A percentile compares a stretch with the other conserved stretches of the same genome.
phyloP scores from a whole-genome alignment of 2,329 filamentous ascomycete species.

The Pestalotiopsis sp. region DNA sequence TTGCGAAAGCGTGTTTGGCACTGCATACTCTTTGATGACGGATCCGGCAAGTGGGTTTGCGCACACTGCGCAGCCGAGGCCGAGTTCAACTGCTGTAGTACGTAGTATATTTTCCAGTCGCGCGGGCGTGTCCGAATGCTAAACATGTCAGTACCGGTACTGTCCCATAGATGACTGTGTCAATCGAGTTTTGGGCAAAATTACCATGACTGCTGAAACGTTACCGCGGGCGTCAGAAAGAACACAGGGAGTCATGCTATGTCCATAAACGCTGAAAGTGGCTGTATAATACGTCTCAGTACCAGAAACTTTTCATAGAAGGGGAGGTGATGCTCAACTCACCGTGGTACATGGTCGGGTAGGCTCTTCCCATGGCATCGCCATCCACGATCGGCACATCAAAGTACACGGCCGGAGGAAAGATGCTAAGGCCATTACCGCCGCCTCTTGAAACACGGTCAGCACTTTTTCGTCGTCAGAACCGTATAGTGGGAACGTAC shows the following conservation, averaged over 20 bases:
- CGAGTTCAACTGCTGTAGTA: slow-evolving; percentile 7
- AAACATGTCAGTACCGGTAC: not conserved
- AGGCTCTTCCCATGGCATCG: slow-evolving; percentile 9
- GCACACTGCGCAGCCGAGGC: slow-evolving; percentile 10
- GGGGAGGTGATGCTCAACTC: not conserved
- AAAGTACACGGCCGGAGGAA: slow-evolving; percentile 3
- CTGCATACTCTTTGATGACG: not conserved
- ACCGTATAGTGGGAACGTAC: not conserved
- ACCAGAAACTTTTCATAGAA: no score
- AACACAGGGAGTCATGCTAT: not conserved
- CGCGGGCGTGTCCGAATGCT: not conserved
- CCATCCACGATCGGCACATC: slow-evolving; percentile 5
- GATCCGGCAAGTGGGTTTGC: not conserved
- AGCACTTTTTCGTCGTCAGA: not conserved
- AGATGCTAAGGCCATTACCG: slow-evolving; percentile 2
- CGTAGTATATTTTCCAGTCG: slow-evolving; percentile 1
- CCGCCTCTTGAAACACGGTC: not conserved
- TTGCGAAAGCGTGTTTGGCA: slow-evolving; percentile 1
- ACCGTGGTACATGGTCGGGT: slow-evolving; percentile 11
- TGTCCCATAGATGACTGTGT: not conserved
- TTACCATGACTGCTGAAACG: slow-evolving; percentile 8
- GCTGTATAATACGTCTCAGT: not conserved
- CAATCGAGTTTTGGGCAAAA: not conserved
- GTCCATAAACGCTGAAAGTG: slow-evolving; percentile 6
- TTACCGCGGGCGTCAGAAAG: slow-evolving; percentile 5